These are phyloP conservation scores for Penicillium griseofulvum DNA, from an alignment of 2,329 filamentous ascomycete species.

Conservation along the genomic window DNA sequence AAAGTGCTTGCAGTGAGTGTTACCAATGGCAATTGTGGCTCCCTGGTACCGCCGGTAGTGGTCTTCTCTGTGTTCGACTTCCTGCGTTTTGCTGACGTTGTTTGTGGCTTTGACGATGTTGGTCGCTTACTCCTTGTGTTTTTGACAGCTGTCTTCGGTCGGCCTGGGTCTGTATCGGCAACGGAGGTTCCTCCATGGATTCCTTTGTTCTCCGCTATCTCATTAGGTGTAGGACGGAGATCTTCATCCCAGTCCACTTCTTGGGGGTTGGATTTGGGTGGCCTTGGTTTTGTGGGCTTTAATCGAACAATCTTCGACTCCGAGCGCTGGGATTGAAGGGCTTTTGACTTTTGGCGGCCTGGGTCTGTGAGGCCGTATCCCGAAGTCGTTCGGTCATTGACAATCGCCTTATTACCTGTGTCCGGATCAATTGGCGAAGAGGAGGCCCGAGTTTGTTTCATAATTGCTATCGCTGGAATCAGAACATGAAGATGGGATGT, in stretches of 20 bases:
- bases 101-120: constrained; percentile 1
- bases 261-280: constrained; percentile 15
- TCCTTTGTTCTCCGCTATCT: background rate
- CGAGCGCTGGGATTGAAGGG: background rate
- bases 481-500: background rate
- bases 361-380: background rate
- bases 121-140: constrained; percentile 7
- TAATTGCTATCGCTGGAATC: background rate
- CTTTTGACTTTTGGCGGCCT: background rate
- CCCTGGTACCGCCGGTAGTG: background rate
- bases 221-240: constrained; percentile 26
- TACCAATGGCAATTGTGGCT: constrained; percentile 11
- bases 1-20: background rate
- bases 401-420: background rate
- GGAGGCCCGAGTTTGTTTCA: background rate
- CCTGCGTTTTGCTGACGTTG: constrained; percentile 10
- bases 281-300: constrained; percentile 17
- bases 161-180: constrained; percentile 14
- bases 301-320: constrained; percentile 11
- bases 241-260: constrained; percentile 34
- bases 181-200: constrained; percentile 11
- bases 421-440: background rate
- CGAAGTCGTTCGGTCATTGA: background rate
- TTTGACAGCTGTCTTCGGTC: background rate
- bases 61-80: constrained; percentile 3